Percentiles rank a stretch among this genome's conserved stretches.
phyloP scores from a whole-genome alignment of 129 eudicot species.

The Scalesia atractyloides region DNA sequence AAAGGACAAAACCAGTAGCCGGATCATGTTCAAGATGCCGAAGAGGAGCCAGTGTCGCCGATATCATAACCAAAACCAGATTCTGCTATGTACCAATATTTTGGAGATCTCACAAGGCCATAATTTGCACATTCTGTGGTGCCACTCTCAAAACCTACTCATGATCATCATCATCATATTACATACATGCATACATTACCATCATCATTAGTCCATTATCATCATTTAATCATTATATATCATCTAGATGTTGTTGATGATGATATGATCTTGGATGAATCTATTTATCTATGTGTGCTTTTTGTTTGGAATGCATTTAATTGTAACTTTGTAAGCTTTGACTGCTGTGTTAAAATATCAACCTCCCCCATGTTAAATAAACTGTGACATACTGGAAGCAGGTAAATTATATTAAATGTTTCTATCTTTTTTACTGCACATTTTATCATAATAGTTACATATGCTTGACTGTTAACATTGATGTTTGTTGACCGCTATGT shows the following conservation, averaged over 20 bases:
- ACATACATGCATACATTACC: conserved; percentile 20
- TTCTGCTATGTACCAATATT: conserved; percentile 69
- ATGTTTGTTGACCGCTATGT: background rate
- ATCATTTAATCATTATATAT: background rate
- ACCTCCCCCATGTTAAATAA: conserved; percentile 37
- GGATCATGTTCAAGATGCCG: conserved; percentile 77
- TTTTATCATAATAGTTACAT: background rate
- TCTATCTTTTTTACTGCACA: conserved; percentile 18
- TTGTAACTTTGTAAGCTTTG: conserved; percentile 22
- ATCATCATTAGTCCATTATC: conserved; percentile 4
- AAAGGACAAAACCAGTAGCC: conserved; percentile 70
- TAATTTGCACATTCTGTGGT: conserved; percentile 70
- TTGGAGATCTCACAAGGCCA: conserved; percentile 61
- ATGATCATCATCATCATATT: conserved; percentile 11
- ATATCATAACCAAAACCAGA: conserved; percentile 65
- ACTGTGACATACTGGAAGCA: conserved; percentile 13
- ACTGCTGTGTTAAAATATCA: conserved; percentile 22
- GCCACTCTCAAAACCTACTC: conserved; percentile 68
- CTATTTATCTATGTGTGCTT: background rate
- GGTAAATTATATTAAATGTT: conserved; percentile 35
- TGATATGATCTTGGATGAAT: conserved; percentile 2
- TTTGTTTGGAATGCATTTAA: conserved; percentile 15
- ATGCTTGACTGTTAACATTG: background rate
- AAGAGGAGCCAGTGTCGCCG: conserved; percentile 66
- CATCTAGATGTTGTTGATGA: background rate